Evolutionary conservation across 1,139 yeast species (phyloP).

Genomic region (Candida gigantensis): DNA sequence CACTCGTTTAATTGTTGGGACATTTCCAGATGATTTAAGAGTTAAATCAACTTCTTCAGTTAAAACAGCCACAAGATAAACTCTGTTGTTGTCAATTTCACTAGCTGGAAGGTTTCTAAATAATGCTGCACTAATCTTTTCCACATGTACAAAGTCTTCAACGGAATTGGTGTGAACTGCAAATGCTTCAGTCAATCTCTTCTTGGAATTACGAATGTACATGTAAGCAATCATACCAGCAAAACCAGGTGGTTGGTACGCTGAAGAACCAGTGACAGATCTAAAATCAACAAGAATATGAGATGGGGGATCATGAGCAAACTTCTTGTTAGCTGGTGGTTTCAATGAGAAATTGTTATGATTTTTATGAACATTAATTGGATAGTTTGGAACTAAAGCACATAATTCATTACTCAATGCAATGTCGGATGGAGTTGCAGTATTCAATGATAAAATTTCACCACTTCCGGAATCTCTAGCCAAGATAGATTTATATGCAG

Average conservation of each 20-base stretch:
- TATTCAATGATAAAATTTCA: conserved; percentile 51
- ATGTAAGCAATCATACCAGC: conserved; percentile 72
- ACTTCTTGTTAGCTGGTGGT: conserved; percentile 49
- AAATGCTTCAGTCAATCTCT: conserved; percentile 78
- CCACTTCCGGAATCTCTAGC: conserved; percentile 67
- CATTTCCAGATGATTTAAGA: conserved; percentile 23
- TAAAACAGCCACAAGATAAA: conserved; percentile 67
- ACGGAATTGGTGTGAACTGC: conserved; percentile 65
- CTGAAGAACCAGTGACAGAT: conserved; percentile 64
- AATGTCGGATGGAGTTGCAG: conserved; percentile 53
- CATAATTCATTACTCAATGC: conserved; percentile 70
- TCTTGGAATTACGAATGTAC: conserved; percentile 65
- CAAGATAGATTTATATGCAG: conserved; percentile 74
- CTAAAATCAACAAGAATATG: conserved; percentile 81
- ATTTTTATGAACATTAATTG: conserved; percentile 47
- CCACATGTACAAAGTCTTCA: conserved; percentile 59
- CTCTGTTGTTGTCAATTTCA: conserved; percentile 60
- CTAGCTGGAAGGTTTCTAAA: conserved; percentile 78
- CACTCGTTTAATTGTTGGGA: conserved; percentile 42
- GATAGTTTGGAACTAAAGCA: conserved; percentile 75
- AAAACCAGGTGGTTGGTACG: conserved; percentile 66
- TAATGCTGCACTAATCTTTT: conserved; percentile 74
- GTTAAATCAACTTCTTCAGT: conserved; percentile 57
- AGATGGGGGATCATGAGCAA: conserved; percentile 60
- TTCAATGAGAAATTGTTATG: conserved; percentile 35